Conservation (phyloP, 305 asterid species). For the Solanum chacoense region DNA sequence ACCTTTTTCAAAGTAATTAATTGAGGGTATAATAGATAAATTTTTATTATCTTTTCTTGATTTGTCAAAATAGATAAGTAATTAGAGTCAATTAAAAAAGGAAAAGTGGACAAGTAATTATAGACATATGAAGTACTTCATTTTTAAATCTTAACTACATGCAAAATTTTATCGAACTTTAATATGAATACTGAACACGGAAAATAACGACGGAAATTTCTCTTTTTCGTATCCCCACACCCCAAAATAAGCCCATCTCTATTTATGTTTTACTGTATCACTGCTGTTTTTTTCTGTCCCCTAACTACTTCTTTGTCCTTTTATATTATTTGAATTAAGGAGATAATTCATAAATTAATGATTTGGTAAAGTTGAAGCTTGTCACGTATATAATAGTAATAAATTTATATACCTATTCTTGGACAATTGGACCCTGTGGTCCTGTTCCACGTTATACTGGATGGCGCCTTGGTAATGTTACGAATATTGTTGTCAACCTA, state of each 20-base stretch:
- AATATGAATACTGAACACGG: too few relatives aligned
- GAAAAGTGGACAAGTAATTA: rapidly evolving
- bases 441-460: neutral
- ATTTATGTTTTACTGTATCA: neutral
- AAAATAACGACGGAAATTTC: too few relatives aligned
- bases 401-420: neutral
- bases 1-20: neutral
- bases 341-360: neutral
- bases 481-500: neutral
- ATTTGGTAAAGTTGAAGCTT: neutral
- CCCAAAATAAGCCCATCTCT: neutral
- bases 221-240: neutral
- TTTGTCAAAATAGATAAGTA: neutral
- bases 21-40: too few relatives aligned
- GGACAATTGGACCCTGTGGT: neutral
- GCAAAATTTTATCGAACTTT: too few relatives aligned
- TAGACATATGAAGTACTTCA: rapidly evolving
- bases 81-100: too few relatives aligned
- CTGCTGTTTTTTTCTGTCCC: neutral
- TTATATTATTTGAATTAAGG: neutral
- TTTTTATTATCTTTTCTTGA: too few relatives aligned
- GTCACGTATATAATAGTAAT: neutral
- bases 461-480: neutral
- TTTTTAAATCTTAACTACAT: too few relatives aligned
- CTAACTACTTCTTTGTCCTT: neutral